Conservation (phyloP, 257 asterid genomes). For the Solanum appendiculatum region DNA sequence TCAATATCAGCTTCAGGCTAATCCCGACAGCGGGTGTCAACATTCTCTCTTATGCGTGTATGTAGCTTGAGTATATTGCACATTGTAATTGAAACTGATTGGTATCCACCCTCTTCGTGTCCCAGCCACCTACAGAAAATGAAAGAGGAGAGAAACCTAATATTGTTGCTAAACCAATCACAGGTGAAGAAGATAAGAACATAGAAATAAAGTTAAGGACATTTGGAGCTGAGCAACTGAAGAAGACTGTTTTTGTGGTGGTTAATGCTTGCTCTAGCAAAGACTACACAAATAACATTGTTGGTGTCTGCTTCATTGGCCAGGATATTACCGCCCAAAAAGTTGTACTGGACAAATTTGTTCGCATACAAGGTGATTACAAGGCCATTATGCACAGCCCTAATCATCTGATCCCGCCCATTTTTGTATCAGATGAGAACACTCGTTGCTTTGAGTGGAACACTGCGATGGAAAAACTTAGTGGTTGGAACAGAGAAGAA, state of each 20-base stretch:
- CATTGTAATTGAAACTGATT: not conserved
- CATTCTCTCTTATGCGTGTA: not conserved
- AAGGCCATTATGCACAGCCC: conserved; percentile 87
- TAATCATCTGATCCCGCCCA: conserved; percentile 86
- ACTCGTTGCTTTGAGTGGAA: conserved; percentile 92
- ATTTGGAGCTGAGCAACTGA: conserved; percentile 45
- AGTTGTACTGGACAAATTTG: conserved; percentile 84
- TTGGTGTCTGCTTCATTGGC: conserved; percentile 91
- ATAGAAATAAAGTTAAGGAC: conserved; percentile 63
- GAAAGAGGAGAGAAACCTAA: not conserved
- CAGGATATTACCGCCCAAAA: conserved; percentile 87
- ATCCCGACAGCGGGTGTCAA: not conserved
- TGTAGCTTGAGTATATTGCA: not conserved
- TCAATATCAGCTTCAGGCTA: not conserved
- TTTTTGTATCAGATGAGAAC: conserved; percentile 84
- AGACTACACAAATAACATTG: conserved; percentile 59
- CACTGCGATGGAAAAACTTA: conserved; percentile 81
- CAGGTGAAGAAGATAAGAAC: conserved; percentile 86
- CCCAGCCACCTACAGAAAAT: not conserved
- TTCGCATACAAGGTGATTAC: conserved; percentile 86
- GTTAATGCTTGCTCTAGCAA: conserved; percentile 94
- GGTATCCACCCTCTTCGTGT: not conserved
- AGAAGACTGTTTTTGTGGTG: conserved; percentile 52
- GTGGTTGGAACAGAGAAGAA: conserved; percentile 76
- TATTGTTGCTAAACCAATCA: conserved; percentile 7